phyloP scores from a whole-genome alignment of 225 moss, liverwort and hornwort genomes.

The Straminergon stramineum region DNA sequence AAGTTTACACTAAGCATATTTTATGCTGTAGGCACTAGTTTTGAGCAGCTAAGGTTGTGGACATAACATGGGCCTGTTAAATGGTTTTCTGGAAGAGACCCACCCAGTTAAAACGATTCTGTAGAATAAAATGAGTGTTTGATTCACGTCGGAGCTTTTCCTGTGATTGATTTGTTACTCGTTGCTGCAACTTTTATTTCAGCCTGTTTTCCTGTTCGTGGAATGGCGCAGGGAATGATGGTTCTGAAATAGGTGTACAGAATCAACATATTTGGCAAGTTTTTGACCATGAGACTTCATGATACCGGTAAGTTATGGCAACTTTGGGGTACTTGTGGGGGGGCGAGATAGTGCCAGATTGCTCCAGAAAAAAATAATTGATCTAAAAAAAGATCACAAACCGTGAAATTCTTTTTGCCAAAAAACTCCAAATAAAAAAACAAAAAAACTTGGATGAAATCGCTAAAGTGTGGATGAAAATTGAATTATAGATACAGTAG shows the following conservation, averaged over 20 bases:
- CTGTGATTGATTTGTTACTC: neutral
- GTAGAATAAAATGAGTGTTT: slow-evolving; percentile 9
- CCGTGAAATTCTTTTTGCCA: too few species aligned
- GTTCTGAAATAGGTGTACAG: neutral
- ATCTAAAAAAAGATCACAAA: too few species aligned
- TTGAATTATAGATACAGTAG: too few species aligned
- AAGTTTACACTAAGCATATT: neutral
- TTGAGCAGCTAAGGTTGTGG: slow-evolving; percentile 12
- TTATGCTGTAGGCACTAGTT: slow-evolving; percentile 9
- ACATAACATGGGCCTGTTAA: neutral
- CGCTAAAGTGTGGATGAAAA: too few species aligned
- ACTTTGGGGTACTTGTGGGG: neutral
- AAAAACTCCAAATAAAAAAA: too few species aligned
- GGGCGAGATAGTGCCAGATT: too few species aligned
- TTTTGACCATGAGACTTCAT: neutral
- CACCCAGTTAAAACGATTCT: neutral
- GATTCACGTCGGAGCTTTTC: neutral
- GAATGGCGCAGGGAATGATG: neutral
- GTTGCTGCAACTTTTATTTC: neutral
- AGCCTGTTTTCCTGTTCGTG: neutral
- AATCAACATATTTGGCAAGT: neutral
- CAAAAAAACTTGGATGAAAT: too few species aligned
- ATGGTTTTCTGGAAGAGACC: neutral
- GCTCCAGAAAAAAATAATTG: too few species aligned
- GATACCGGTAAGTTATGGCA: too few species aligned